phyloP scores from a whole-genome alignment of 148 eudicot genomes.

The Rhododendron molle region DNA sequence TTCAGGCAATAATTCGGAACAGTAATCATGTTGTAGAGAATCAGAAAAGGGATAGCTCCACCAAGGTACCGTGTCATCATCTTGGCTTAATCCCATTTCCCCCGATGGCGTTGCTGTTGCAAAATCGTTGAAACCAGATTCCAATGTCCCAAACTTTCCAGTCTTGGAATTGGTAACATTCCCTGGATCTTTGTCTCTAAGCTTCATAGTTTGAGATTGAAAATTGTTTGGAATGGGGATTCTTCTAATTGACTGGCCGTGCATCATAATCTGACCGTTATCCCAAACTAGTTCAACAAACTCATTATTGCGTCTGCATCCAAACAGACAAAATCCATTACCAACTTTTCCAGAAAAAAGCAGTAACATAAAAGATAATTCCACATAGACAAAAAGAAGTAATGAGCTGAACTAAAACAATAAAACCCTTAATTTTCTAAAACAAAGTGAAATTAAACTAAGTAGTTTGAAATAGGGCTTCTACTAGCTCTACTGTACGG shows the following conservation, averaged over 20 bases:
- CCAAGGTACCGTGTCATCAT: slow-evolving; percentile 70
- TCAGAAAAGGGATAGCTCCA: slow-evolving; percentile 53
- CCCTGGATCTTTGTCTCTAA: slow-evolving; percentile 32
- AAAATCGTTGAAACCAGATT: slow-evolving; percentile 36
- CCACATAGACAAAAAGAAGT: slow-evolving; percentile 16
- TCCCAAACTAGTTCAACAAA: slow-evolving; percentile 79
- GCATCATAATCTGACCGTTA: slow-evolving; percentile 74
- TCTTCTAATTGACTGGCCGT: slow-evolving; percentile 60
- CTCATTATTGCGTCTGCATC: slow-evolving; percentile 52
- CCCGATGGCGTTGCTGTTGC: slow-evolving; percentile 38
- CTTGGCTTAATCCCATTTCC: slow-evolving; percentile 46
- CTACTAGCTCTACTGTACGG: neutral
- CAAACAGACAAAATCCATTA: slow-evolving; percentile 1
- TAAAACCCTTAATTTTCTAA: neutral
- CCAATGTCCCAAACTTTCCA: slow-evolving; percentile 41
- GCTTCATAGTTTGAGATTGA: slow-evolving; percentile 28
- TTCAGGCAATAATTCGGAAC: slow-evolving; percentile 60
- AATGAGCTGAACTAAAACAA: neutral
- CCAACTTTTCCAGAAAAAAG: slow-evolving; percentile 1
- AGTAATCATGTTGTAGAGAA: slow-evolving; percentile 44
- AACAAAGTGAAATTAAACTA: slow-evolving; percentile 4
- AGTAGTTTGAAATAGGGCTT: neutral
- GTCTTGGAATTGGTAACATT: slow-evolving; percentile 25
- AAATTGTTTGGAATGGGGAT: slow-evolving; percentile 29
- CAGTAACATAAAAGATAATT: slow-evolving; percentile 13